Conservation (phyloP, 352 stramenopile species). For the Bremia lactucae region DNA sequence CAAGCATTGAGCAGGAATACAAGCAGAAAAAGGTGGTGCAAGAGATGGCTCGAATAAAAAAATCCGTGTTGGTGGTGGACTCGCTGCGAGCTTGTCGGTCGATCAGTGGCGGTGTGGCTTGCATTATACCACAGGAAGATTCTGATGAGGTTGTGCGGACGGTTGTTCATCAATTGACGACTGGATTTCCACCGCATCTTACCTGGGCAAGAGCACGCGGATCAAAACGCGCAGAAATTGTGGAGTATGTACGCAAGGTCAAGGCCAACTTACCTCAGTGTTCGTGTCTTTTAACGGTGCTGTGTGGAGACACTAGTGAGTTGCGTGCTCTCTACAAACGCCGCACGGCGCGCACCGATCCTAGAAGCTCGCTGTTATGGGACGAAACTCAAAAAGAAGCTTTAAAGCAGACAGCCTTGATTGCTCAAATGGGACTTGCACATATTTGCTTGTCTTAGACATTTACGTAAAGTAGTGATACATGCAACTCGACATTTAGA, state of each 20-base stretch:
- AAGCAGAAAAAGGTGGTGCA: conserved; percentile 72
- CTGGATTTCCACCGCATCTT: conserved; percentile 67
- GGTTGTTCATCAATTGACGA: conserved; percentile 71
- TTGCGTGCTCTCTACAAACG: conserved; percentile 69
- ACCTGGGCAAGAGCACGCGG: conserved; percentile 60
- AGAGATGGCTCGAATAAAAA: conserved; percentile 58
- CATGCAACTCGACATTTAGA: too few relatives aligned
- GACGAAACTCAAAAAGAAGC: conserved; percentile 58
- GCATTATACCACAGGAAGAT: conserved; percentile 43
- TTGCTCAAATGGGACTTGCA: conserved; percentile 49
- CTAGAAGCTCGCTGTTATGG: conserved; percentile 65
- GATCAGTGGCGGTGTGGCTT: conserved; percentile 49
- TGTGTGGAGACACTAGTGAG: conserved; percentile 36
- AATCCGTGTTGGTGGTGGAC: conserved; percentile 72
- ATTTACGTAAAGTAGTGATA: too few relatives aligned
- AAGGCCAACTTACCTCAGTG: conserved; percentile 34
- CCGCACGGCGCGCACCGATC: conserved; percentile 62
- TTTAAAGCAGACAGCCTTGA: conserved; percentile 36
- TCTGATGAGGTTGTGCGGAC: conserved; percentile 36
- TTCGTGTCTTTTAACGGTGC: conserved; percentile 50
- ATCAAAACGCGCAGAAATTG: conserved; percentile 33
- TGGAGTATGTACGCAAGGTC: conserved; percentile 25
- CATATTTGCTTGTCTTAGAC: conserved; percentile 54
- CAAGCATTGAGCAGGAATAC: conserved; percentile 56
- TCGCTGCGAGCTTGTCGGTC: conserved; percentile 48